Conservation (phyloP, 495 filamentous ascomycete species). For the Podospora bellae-mahoneyi region DNA sequence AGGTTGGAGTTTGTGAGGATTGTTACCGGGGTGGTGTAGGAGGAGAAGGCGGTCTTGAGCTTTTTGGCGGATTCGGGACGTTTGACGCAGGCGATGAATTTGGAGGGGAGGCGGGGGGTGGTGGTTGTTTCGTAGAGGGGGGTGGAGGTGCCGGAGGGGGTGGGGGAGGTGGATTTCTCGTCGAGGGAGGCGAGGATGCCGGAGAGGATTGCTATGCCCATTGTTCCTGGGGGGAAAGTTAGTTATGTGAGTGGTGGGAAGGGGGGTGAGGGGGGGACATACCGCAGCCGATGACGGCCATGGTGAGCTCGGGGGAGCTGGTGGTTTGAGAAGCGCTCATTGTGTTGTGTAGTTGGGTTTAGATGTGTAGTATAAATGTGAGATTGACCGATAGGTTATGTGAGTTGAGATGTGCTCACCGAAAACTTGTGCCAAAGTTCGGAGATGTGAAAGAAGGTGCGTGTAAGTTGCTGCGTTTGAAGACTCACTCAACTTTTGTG, state of each 20-base stretch:
- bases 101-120: constrained; percentile 54
- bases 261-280: constrained; percentile 27
- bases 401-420: not conserved
- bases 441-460: constrained; percentile 6
- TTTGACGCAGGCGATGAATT: constrained; percentile 74
- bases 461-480: not conserved
- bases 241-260: not conserved
- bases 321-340: constrained; percentile 24
- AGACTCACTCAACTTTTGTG: not conserved
- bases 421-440: not conserved
- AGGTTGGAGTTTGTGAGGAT: constrained; percentile 57
- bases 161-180: constrained; percentile 38
- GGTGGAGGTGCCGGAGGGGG: constrained; percentile 48
- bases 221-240: constrained; percentile 53
- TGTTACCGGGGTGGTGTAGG: constrained; percentile 43
- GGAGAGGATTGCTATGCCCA: constrained; percentile 80
- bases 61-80: constrained; percentile 58
- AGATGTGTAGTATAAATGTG: constrained; percentile 4
- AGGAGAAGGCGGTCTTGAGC: constrained; percentile 56
- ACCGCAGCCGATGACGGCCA: constrained; percentile 74
- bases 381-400: not conserved
- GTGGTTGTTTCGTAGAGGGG: constrained; percentile 52
- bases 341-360: constrained; percentile 10
- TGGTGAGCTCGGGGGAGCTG: constrained; percentile 52
- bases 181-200: constrained; percentile 69